Conservation (phyloP, 1,284 basidiomycete species). For the Apiotrichum sp. region DNA sequence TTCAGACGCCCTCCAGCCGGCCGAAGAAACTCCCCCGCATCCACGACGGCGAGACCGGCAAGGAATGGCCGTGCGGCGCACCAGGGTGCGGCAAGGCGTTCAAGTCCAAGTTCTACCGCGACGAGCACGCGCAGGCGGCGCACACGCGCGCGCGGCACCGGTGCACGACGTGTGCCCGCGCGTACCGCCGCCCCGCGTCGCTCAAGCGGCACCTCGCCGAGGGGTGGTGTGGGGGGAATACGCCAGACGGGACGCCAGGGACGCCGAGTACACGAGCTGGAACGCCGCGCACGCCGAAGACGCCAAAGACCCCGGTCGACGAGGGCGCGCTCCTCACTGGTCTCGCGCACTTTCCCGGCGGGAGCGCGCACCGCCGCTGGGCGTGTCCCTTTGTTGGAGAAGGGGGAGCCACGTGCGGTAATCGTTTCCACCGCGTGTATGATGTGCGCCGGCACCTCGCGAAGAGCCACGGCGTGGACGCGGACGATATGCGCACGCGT, state of each 20-base stretch:
- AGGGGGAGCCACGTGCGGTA: conserved; percentile 52
- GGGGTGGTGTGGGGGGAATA: conserved; percentile 7
- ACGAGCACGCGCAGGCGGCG: conserved; percentile 17
- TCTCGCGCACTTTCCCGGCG: conserved; percentile 9
- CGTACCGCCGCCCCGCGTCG: conserved; percentile 6
- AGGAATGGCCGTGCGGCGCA: conserved; percentile 68
- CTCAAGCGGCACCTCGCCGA: conserved; percentile 13
- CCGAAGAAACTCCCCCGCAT: conserved; percentile 55
- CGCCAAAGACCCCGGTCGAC: not conserved
- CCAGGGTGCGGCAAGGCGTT: conserved; percentile 71
- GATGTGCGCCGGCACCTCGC: conserved; percentile 73
- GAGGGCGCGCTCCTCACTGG: conserved; percentile 12
- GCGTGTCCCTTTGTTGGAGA: conserved; percentile 10
- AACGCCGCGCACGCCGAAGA: not conserved
- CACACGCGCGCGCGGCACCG: conserved; percentile 48
- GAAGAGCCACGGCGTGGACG: conserved; percentile 58
- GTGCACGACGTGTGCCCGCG: conserved; percentile 6
- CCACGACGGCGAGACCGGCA: conserved; percentile 55
- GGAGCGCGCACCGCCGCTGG: conserved; percentile 12
- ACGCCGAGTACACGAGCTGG: not conserved
- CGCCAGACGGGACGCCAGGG: not conserved
- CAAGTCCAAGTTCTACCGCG: conserved; percentile 54
- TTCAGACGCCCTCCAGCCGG: not conserved
- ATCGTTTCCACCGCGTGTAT: conserved; percentile 72
- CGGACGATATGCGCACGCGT: conserved; percentile 56